Evolutionary conservation across 164 flowering plant species (phyloP), one percentile per base, ranked within the genome.

Genomic region (Chloranthus sessilifolius): DNA sequence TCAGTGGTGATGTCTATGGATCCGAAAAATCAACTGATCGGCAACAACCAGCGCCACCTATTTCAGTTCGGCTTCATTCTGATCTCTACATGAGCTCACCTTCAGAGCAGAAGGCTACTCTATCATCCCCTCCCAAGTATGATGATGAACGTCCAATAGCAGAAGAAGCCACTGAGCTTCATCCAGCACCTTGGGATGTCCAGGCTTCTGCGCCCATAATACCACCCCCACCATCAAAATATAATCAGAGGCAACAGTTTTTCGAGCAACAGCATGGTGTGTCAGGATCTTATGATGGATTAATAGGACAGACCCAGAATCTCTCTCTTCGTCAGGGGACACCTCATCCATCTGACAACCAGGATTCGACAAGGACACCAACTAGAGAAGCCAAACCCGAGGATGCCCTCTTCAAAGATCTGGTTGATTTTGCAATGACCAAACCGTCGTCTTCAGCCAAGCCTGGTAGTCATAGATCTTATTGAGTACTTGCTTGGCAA

Each of bases 351-450:
- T 40, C 50, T 2, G 50, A 41, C 2, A 26, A 19, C 28, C 69
- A 50, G 29, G 63, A 50, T 26, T 59, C 91, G 9, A 55, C 80
- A 3, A 57, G 7, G 21, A 10, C 72, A 7, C 67, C 82, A 1
- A 44, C 65, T 1, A 82, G 71, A 51, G 65, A 74, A 38, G 73
- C 29, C 48, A 77, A 86, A 52, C 70, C 68, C 0, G 97, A 88
- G 66, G 99, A 92, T 63, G 81, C 74, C 7, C 82, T 92, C 10
- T 92, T 92, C 73, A 65, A 65, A 51, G 74, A 69, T 54, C 56
- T 92, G 59, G 81, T 92, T 51, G 95, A 92, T 75, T 92, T 92
- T 59, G 97, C 97, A 0, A 92, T 73, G 70, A 61, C 89, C 65
- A 92, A 84, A 73, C 67, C 97, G 9, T 69, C 95, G 0, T 50